phyloP scores from a whole-genome alignment of 1,284 basidiomycete species.

The Naganishia sp. region DNA sequence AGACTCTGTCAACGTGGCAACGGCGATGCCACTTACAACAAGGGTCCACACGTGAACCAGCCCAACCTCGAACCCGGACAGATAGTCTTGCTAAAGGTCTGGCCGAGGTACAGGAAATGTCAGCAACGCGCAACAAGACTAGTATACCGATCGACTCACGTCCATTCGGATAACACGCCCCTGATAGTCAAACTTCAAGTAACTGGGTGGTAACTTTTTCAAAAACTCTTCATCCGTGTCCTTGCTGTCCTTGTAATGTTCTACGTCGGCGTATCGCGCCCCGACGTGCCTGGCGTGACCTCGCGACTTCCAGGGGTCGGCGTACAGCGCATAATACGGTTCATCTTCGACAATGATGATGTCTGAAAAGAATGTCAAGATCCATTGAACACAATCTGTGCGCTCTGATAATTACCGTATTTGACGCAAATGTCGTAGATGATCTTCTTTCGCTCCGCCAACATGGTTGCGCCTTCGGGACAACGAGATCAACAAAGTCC shows the following conservation, averaged over 20 bases:
- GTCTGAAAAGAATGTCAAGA: constrained; percentile 42
- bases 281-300: constrained; percentile 35
- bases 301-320: constrained; percentile 45
- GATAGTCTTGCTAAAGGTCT: constrained; percentile 75
- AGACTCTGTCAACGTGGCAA: constrained; percentile 47
- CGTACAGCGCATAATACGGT: constrained; percentile 74
- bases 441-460: constrained; percentile 67
- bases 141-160: constrained; percentile 38
- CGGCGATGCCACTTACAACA: constrained; percentile 53
- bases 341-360: constrained; percentile 76
- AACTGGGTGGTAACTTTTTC: constrained; percentile 63
- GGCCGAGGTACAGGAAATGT: no score
- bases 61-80: constrained; percentile 75
- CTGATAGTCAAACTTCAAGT: constrained; percentile 60
- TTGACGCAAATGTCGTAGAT: constrained; percentile 78
- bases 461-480: constrained; percentile 58
- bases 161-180: constrained; percentile 55
- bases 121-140: not conserved
- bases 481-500: constrained; percentile 36
- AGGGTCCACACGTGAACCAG: constrained; percentile 65
- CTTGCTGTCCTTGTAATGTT: constrained; percentile 47
- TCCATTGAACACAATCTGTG: no score
- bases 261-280: constrained; percentile 41
- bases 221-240: constrained; percentile 43
- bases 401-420: constrained; percentile 54